These are phyloP conservation scores for Pyrrhoderma lamaoense DNA, from an alignment of 1,284 basidiomycete genomes.

Conservation along the genomic window DNA sequence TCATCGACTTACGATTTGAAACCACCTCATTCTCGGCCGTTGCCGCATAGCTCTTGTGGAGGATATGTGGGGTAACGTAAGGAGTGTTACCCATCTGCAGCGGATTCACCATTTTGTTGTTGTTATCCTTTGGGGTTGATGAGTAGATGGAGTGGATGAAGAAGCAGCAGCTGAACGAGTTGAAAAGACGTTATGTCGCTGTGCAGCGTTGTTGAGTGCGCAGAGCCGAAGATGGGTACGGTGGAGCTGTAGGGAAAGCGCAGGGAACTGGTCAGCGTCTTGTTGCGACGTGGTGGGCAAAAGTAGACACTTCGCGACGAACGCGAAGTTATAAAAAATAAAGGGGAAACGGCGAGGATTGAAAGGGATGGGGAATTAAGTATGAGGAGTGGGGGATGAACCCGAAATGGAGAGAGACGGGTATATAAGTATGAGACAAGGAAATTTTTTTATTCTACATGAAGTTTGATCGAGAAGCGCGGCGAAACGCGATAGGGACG, in stretches of 20 bases:
- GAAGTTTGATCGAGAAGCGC: background rate
- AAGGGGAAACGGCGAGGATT: background rate
- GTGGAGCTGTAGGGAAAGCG: constrained; percentile 16
- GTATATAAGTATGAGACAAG: constrained; percentile 7
- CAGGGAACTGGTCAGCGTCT: constrained; percentile 10
- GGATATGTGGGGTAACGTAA: constrained; percentile 78
- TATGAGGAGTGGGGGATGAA: background rate
- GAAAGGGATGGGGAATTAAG: background rate
- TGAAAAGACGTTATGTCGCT: constrained; percentile 13
- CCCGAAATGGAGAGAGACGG: background rate
- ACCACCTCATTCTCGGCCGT: constrained; percentile 54
- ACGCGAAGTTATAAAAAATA: constrained; percentile 2
- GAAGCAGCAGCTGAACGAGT: background rate
- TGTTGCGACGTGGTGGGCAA: constrained; percentile 10
- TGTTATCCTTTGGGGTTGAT: background rate
- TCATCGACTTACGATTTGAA: constrained; percentile 45
- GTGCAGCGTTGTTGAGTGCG: constrained; percentile 15
- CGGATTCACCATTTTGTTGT: constrained; percentile 12
- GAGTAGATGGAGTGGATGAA: background rate
- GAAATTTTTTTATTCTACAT: too few relatives aligned
- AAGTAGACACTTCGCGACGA: background rate
- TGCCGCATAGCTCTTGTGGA: constrained; percentile 76
- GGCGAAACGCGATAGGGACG: background rate
- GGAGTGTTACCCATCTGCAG: constrained; percentile 38
- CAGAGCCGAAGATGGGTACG: constrained; percentile 17